A percentile compares a stretch with the other conserved stretches of the same genome.
Conservation (phyloP, 345 rosid species). For the Nasturtium officinale region DNA sequence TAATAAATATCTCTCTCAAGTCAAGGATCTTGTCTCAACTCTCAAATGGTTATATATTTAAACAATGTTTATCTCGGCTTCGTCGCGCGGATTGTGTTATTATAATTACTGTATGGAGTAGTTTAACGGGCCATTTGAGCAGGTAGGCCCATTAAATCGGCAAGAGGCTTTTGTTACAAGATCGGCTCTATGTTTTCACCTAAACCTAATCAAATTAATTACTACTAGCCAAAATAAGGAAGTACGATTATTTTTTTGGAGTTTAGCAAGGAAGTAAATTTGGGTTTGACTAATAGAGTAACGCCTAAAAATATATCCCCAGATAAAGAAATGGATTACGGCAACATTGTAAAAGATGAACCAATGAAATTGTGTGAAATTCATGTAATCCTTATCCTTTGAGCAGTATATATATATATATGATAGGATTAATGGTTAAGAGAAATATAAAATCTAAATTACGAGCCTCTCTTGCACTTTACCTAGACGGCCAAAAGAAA, state of each 20-base stretch:
- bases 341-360: neutral
- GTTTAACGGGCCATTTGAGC: neutral
- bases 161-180: neutral
- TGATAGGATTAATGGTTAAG: neutral
- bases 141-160: neutral
- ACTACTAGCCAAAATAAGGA: neutral
- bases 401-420: neutral
- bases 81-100: too few relatives aligned
- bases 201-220: neutral
- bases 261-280: neutral
- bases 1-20: slow-evolving; percentile 16
- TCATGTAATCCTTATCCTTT: neutral
- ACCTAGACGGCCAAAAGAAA: slow-evolving; percentile 26
- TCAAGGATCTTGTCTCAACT: neutral
- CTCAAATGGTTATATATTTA: neutral
- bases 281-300: neutral
- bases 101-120: neutral
- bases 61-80: too few relatives aligned
- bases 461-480: slow-evolving; percentile 31
- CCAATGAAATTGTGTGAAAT: neutral
- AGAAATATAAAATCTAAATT: slow-evolving; percentile 24
- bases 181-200: neutral
- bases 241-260: neutral
- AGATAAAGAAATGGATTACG: neutral
- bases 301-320: neutral